A percentile compares a stretch with the other conserved stretches of the same genome.
phyloP scores from a whole-genome alignment of 1,139 yeast genomes.

The Eremothecium cymbalariae region DNA sequence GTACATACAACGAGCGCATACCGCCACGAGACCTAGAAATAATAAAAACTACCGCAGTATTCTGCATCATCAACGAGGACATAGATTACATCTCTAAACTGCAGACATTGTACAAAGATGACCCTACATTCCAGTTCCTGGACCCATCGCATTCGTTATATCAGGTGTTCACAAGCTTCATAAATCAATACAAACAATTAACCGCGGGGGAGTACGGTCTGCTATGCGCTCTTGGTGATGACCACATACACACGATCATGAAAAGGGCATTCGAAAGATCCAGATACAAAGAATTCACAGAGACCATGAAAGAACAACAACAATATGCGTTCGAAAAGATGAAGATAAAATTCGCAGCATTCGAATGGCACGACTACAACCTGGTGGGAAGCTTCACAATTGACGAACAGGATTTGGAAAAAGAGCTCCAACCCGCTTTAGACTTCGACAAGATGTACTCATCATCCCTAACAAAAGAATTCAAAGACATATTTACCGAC shows the following conservation, averaged over 20 bases:
- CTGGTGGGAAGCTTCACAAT: slow-evolving; percentile 65
- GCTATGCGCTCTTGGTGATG: slow-evolving; percentile 22
- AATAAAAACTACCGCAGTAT: slow-evolving; percentile 65
- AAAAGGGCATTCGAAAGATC: slow-evolving; percentile 52
- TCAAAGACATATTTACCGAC: slow-evolving; percentile 2
- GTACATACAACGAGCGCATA: slow-evolving; percentile 45
- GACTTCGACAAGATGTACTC: slow-evolving; percentile 47
- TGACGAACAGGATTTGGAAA: slow-evolving; percentile 49
- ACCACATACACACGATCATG: slow-evolving; percentile 34
- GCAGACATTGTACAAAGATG: slow-evolving; percentile 35
- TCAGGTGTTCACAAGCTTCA: slow-evolving; percentile 41
- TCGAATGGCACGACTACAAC: slow-evolving; percentile 82
- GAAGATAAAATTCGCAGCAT: slow-evolving; percentile 55
- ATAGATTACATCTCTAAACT: slow-evolving; percentile 43
- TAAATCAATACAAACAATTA: slow-evolving; percentile 46
- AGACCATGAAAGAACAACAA: slow-evolving; percentile 30
- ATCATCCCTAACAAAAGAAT: slow-evolving; percentile 11
- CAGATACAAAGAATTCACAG: slow-evolving; percentile 40
- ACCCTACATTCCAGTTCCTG: slow-evolving; percentile 63
- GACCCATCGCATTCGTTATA: slow-evolving; percentile 54
- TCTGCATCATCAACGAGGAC: slow-evolving; percentile 40
- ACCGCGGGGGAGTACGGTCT: slow-evolving; percentile 15
- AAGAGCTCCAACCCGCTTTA: slow-evolving; percentile 50
- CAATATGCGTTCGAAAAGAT: slow-evolving; percentile 35
- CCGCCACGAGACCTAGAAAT: slow-evolving; percentile 59